Base-by-base conservation (phyloP, 106 monocot genomes). In the Alisma plantagoaquatica region DNA sequence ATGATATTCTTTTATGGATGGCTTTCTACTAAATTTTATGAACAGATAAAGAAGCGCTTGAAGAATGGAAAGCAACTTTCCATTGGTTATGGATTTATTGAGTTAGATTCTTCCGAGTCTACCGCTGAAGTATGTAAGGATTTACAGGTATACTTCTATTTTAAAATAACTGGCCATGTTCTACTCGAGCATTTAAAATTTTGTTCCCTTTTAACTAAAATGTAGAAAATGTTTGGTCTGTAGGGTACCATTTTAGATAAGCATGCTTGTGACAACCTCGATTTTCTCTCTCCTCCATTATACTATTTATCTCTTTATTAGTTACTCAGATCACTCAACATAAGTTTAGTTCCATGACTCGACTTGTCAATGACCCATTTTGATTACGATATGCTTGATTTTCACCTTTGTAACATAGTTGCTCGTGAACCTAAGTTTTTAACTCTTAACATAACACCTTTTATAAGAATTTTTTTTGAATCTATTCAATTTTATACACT, bases 31-130 rank as follows among this genome's bases (percentile, higher is more conserved):
- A 49, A n/a, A 29, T 51, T 31, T 43, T 9, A 9, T 20, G 33
- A 42, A 54, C 55, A 98, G 96, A 81, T 98, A n/a, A n/a, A n/a
- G 26, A 81, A 98, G 60, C 96, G 89, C 46, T 14, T 72, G 24
- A 98, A 89, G 60, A 98, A 85, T 63, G 96, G 96, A 4, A 98
- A 98, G 65, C 76, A 61, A 67, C 65, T 98, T 27, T 98, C 96
- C 8, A 85, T 79, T 75, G 96, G 96, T 61, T 98, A 81, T 67
- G 96, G 96, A 56, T 98, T 98, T 45, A 65, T 98, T 53, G 96
- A 98, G 66, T 85, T 98, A 57, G 85, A 89, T 61, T 85, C 89
- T 42, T 56, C 85, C 12, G 89, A 81, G 51, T 89, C 96, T 43
- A 84, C 96, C 53, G 82, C 71, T 27, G 66, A 60, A 29, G 63